Evolutionary conservation across 2,329 filamentous ascomycete species (phyloP).

Genomic region (Endoconidiophora polonica): DNA sequence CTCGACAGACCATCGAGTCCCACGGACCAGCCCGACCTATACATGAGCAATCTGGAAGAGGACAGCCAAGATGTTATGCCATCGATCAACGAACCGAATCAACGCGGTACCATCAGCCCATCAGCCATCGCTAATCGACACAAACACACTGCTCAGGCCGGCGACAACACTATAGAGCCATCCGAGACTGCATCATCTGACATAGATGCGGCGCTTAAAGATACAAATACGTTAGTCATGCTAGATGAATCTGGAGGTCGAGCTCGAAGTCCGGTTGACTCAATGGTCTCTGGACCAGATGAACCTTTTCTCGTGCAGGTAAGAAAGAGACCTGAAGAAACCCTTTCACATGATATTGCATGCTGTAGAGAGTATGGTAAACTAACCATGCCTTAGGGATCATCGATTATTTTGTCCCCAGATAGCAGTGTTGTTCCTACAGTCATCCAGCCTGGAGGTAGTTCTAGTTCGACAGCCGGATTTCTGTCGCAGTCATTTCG

Average conservation of each 20-base stretch:
- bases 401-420: conserved; percentile 39
- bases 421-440: conserved; percentile 57
- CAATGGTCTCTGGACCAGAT: conserved; percentile 57
- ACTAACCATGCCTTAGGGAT: background rate
- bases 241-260: background rate
- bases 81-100: too few species aligned
- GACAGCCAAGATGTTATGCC: too few species aligned
- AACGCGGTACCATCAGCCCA: too few species aligned
- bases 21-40: too few species aligned
- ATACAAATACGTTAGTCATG: too few species aligned
- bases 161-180: too few species aligned
- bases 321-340: conserved; percentile 21
- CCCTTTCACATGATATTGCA: background rate
- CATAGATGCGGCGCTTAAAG: too few species aligned
- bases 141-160: too few species aligned
- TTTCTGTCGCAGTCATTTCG: conserved; percentile 46
- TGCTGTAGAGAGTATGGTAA: background rate
- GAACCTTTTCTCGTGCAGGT: conserved; percentile 75
- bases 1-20: too few species aligned
- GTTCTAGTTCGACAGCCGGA: conserved; percentile 10
- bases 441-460: conserved; percentile 46
- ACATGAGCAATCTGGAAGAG: too few species aligned
- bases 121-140: too few species aligned
- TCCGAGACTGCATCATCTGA: too few species aligned
- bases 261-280: conserved; percentile 48